Evolutionary conservation across 1,284 basidiomycete species (phyloP).

Genomic region (Tilletia indica): DNA sequence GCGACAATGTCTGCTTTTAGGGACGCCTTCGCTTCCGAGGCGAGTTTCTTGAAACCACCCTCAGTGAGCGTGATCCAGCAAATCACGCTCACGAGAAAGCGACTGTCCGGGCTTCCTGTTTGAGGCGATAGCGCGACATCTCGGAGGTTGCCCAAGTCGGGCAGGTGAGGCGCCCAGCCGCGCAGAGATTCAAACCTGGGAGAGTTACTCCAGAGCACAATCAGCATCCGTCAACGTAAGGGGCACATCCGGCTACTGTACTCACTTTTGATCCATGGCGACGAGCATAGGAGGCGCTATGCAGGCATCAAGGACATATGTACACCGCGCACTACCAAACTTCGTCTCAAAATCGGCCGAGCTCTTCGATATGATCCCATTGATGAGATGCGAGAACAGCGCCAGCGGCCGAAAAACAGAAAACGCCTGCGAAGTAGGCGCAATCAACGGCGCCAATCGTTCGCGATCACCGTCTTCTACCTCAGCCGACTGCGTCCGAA

Average conservation of each 20-base stretch:
- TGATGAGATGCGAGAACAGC: conserved; percentile 1
- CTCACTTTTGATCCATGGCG: conserved; percentile 2
- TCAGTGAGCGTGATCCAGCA: conserved; percentile 10
- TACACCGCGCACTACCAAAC: not conserved
- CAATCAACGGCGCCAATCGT: not conserved
- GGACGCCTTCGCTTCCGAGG: not conserved
- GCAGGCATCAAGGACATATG: not conserved
- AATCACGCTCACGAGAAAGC: not conserved
- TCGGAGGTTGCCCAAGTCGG: not conserved
- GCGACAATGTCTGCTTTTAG: conserved; percentile 9
- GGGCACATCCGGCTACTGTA: not conserved
- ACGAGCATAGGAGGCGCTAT: not conserved
- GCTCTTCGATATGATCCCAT: conserved; percentile 6
- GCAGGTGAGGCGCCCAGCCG: conserved; percentile 6
- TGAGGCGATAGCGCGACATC: not conserved
- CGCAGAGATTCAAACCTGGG: not conserved
- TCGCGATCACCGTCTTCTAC: not conserved
- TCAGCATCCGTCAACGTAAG: too few species aligned
- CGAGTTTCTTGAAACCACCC: not conserved
- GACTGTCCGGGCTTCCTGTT: not conserved
- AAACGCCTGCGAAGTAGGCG: not conserved
- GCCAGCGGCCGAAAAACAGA: not conserved
- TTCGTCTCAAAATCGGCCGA: not conserved
- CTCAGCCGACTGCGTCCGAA: not conserved
- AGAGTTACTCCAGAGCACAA: too few species aligned